phyloP scores from a whole-genome alignment of 306 rosid genomes.

The Corylus avellana region DNA sequence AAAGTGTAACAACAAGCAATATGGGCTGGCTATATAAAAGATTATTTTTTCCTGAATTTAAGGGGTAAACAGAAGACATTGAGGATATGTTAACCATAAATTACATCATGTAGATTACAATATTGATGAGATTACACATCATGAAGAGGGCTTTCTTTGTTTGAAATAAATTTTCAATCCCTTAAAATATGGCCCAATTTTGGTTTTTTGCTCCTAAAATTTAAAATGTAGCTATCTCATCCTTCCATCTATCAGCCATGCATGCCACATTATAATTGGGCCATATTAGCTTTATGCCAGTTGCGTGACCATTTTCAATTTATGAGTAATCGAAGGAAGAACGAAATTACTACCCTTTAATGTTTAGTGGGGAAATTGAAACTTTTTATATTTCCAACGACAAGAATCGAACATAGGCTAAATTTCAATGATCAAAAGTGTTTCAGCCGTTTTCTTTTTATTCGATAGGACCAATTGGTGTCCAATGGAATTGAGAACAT shows the following conservation, averaged over 20 bases:
- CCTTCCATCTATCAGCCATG: too few relatives aligned
- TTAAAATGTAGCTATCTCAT: too few relatives aligned
- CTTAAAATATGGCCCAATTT: neutral
- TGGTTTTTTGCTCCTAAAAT: neutral
- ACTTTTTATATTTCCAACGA: neutral
- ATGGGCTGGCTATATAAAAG: neutral
- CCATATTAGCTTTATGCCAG: too few relatives aligned
- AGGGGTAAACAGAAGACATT: neutral
- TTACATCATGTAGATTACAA: neutral
- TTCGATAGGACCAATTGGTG: neutral
- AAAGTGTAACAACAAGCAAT: neutral
- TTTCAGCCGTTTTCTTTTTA: too few relatives aligned
- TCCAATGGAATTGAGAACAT: neutral
- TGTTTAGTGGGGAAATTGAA: neutral
- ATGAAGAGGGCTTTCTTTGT: neutral
- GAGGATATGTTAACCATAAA: neutral
- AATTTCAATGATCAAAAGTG: too few relatives aligned
- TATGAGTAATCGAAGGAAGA: too few relatives aligned
- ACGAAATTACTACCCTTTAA: too few relatives aligned
- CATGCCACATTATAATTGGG: too few relatives aligned
- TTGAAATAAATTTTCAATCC: neutral
- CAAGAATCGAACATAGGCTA: neutral
- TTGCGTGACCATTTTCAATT: too few relatives aligned
- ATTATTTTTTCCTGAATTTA: neutral
- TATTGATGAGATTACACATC: too few relatives aligned